Base-by-base conservation (phyloP, 768 basidiomycete species). In the Dendrothele bispora region DNA sequence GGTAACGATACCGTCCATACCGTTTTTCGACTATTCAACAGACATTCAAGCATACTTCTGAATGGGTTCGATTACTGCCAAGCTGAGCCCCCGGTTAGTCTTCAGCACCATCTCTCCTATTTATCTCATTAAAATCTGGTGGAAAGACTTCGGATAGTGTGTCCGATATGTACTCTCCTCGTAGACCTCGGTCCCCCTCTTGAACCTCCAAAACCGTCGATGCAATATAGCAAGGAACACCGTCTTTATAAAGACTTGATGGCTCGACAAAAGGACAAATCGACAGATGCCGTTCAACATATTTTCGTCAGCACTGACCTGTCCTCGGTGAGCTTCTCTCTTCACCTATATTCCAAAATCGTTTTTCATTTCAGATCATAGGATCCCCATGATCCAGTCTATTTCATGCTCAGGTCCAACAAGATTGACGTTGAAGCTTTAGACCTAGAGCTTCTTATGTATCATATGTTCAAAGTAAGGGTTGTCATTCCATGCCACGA, bases 381-480 rank as follows among this genome's bases (percentile, higher is more conserved):
- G 74, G 68, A 66, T 47, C 54, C 82, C 61, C 72, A 75, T 24
- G 73, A 60, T 18, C 59, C 61, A 29, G 65, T 79, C 5, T 68
- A 80, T 21, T 90, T 91, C 57, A 71, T 88, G 32, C 62, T 91
- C 43, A 75, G 74, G 36, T 69, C 88, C 12, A 81, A 83, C 29
- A 82, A 77, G 52, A 77, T 94, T 41, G 85, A 91, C 50, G 86
- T 88, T 3, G 89, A 91, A 60, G 79, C 81, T 0, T 73, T 91
- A 22, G 89, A 93, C 59, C 76, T 91, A 5, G 88, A 92, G 56
- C 61, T 90, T 3, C 63, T 94, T 29, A 79, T 90, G 71, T 86
- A 80, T 60, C 79, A 90, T 61, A 82, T 91, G 41, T 79, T 92
- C 62, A 86, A 83, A 75, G 91, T 80, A 46, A 29, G 70, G 52